Evolutionary conservation across 202 grass and related monocot species (phyloP).

Genomic region (Panicum virgatum): DNA sequence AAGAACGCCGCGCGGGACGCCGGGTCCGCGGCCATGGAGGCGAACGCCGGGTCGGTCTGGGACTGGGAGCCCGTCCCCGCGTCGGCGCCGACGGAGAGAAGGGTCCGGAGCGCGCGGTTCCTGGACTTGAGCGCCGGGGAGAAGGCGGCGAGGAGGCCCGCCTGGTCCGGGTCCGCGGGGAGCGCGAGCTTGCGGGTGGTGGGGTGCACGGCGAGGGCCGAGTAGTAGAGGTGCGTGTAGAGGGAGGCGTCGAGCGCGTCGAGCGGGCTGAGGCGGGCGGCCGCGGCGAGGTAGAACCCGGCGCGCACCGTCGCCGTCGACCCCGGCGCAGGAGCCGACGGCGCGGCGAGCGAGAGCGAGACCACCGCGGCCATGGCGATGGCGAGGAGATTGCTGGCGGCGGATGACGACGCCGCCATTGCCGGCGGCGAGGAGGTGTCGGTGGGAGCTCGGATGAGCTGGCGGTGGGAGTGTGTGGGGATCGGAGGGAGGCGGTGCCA

Average conservation of each 20-base stretch:
- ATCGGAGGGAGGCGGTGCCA: not conserved
- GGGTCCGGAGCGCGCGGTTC: conserved; percentile 55
- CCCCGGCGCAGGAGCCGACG: not conserved
- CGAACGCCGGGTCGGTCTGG: conserved; percentile 47
- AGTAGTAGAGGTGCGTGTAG: conserved; percentile 78
- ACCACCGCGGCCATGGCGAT: not conserved
- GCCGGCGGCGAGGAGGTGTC: not conserved
- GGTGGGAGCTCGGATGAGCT: not conserved
- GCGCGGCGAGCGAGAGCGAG: not conserved
- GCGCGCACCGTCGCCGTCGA: conserved; percentile 34
- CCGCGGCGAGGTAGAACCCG: conserved; percentile 57
- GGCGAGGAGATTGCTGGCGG: not conserved
- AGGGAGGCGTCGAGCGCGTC: conserved; percentile 47
- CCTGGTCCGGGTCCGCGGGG: conserved; percentile 24
- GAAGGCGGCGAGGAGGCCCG: conserved; percentile 49
- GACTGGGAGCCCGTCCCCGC: not conserved
- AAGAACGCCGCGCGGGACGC: conserved; percentile 36
- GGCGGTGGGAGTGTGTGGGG: not conserved
- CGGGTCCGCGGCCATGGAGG: conserved; percentile 52
- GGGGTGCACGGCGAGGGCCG: conserved; percentile 36
- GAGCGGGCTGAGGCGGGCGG: conserved; percentile 37
- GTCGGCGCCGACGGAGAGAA: conserved; percentile 57
- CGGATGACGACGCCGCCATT: not conserved
- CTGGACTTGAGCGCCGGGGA: conserved; percentile 52
- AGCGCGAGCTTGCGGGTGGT: conserved; percentile 4